These are phyloP conservation scores for Calvatia gigantea DNA, from an alignment of 768 basidiomycete genomes.

Conservation along the genomic window DNA sequence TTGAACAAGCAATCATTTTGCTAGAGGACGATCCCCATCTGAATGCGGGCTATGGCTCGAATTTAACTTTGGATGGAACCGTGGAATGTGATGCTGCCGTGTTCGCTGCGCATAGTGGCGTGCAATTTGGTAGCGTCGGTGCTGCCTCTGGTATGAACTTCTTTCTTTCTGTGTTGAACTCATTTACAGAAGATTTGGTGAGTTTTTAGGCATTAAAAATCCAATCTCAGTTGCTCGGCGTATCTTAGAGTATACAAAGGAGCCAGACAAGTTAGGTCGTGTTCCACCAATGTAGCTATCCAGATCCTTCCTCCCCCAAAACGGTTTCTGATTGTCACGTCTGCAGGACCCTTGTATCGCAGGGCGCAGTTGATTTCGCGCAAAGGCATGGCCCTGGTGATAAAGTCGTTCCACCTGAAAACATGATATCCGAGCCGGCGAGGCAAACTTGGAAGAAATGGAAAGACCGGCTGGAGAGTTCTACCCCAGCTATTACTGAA, in stretches of 20 bases:
- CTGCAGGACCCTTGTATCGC: conserved; percentile 53
- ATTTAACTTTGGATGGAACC: conserved; percentile 66
- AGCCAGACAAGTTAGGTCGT: conserved; percentile 52
- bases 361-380: conserved; percentile 62
- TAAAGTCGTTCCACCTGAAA: conserved; percentile 37
- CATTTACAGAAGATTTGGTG: not conserved
- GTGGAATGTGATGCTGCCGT: conserved; percentile 84
- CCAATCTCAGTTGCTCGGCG: conserved; percentile 60
- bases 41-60: conserved; percentile 83
- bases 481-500: not conserved
- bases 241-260: conserved; percentile 50
- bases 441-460: conserved; percentile 56
- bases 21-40: conserved; percentile 67
- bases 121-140: conserved; percentile 64
- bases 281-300: conserved; percentile 70
- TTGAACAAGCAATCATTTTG: conserved; percentile 48
- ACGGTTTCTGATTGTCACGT: not conserved
- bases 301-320: conserved; percentile 18
- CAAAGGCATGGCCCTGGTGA: conserved; percentile 11
- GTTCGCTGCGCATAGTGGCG: conserved; percentile 41
- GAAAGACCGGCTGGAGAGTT: conserved; percentile 40
- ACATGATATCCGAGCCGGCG: conserved; percentile 49
- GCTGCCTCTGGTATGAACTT: conserved; percentile 56
- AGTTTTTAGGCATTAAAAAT: conserved; percentile 59
- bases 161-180: not conserved